These are phyloP conservation scores for Dittrichia graveolens DNA, from an alignment of 129 eudicot genomes.

Conservation along the genomic window DNA sequence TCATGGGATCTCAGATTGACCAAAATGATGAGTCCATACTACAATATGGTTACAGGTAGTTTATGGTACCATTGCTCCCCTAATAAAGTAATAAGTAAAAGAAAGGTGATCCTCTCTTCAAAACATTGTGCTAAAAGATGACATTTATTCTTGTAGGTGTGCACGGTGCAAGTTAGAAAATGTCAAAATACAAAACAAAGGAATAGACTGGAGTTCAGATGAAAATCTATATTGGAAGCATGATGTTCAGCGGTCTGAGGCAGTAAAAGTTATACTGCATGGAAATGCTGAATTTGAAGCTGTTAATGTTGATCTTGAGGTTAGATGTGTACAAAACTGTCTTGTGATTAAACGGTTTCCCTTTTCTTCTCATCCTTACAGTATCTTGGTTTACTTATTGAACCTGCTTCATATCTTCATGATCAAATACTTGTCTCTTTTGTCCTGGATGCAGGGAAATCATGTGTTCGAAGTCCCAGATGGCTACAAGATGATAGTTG, in stretches of 20 bases:
- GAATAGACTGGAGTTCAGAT: conserved; percentile 86
- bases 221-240: conserved; percentile 88
- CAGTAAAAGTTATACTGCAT: conserved; percentile 74
- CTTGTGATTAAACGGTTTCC: conserved; percentile 11
- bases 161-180: conserved; percentile 84
- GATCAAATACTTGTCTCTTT: conserved; percentile 7
- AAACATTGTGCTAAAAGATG: conserved; percentile 14
- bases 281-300: conserved; percentile 99
- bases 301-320: conserved; percentile 75
- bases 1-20: conserved; percentile 60
- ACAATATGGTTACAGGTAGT: conserved; percentile 86
- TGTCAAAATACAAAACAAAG: conserved; percentile 69
- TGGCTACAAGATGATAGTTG: conserved; percentile 77
- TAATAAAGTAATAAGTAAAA: conserved; percentile 7
- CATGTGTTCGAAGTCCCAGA: conserved; percentile 93
- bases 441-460: conserved; percentile 69
- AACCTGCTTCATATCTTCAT: conserved; percentile 22
- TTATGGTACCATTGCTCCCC: neutral
- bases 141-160: conserved; percentile 55
- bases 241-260: conserved; percentile 75
- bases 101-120: neutral
- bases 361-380: conserved; percentile 16
- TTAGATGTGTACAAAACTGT: conserved; percentile 25
- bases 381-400: conserved; percentile 9
- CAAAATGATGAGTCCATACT: conserved; percentile 61